A percentile compares a stretch with the other conserved stretches of the same genome.
phyloP scores from a whole-genome alignment of 345 rosid genomes.

The Reutealis trisperma region DNA sequence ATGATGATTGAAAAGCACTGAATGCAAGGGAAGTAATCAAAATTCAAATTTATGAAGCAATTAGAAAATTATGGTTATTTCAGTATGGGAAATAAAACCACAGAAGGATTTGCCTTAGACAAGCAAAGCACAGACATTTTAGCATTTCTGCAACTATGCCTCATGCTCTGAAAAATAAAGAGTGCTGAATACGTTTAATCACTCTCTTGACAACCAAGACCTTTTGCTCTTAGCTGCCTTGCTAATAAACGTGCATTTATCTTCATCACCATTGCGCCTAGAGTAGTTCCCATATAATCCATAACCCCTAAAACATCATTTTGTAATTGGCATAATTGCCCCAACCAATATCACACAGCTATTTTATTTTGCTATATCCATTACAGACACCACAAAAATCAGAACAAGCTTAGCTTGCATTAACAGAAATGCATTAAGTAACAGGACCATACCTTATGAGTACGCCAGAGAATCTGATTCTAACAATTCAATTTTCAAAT shows the following conservation, averaged over 20 bases:
- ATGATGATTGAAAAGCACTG: not conserved
- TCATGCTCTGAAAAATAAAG: not conserved
- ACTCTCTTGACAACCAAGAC: no score
- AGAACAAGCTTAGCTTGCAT: slow-evolving; percentile 6
- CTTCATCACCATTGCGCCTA: not conserved
- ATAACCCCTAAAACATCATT: not conserved
- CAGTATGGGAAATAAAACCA: not conserved
- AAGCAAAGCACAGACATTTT: not conserved
- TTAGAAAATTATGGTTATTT: not conserved
- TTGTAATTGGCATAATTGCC: not conserved
- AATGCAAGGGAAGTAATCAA: not conserved
- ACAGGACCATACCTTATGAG: not conserved
- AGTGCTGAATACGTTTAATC: not conserved
- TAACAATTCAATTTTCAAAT: not conserved
- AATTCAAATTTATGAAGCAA: not conserved
- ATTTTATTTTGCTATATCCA: not conserved
- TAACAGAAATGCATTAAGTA: not conserved
- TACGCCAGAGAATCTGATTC: not conserved
- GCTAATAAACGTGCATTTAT: not conserved
- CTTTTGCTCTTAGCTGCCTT: not conserved
- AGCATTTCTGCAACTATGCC: not conserved
- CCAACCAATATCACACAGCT: not conserved
- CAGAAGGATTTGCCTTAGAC: no score
- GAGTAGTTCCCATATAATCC: not conserved
- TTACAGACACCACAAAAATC: not conserved